These are phyloP conservation scores for Candida caryicola DNA, from an alignment of 805 yeast species.

Conservation along the genomic window DNA sequence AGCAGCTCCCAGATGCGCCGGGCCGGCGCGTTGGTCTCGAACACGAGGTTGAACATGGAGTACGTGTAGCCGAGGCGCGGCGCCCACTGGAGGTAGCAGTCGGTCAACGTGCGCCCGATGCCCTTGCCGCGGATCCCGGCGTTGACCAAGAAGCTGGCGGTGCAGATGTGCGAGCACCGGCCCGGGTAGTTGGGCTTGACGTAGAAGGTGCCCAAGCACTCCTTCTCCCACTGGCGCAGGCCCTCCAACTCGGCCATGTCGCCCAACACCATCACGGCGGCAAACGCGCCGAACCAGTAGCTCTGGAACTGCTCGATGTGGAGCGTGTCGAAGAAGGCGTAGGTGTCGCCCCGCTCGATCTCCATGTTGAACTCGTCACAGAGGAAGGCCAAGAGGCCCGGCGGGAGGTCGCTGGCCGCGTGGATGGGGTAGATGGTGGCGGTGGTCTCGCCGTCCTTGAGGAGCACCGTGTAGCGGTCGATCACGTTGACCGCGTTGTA, in stretches of 20 bases:
- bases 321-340: slow-evolving; percentile 79
- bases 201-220: slow-evolving; percentile 84
- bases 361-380: slow-evolving; percentile 94
- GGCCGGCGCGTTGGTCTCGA: slow-evolving; percentile 84
- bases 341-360: slow-evolving; percentile 82
- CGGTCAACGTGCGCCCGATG: slow-evolving; percentile 80
- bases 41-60: slow-evolving; percentile 78
- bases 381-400: slow-evolving; percentile 72
- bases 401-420: slow-evolving; percentile 65
- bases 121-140: slow-evolving; percentile 92
- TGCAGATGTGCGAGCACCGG: slow-evolving; percentile 87
- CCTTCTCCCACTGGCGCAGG: slow-evolving; percentile 82
- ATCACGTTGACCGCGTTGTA: slow-evolving; percentile 36
- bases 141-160: slow-evolving; percentile 84
- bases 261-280: slow-evolving; percentile 78
- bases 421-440: slow-evolving; percentile 90
- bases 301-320: slow-evolving; percentile 73
- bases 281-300: slow-evolving; percentile 86
- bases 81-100: slow-evolving; percentile 88
- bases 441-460: slow-evolving; percentile 86
- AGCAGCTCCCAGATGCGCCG: slow-evolving; percentile 72
- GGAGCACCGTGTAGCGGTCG: slow-evolving; percentile 69
- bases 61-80: slow-evolving; percentile 84
- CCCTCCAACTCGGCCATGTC: slow-evolving; percentile 50
- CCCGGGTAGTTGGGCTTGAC: slow-evolving; percentile 91